Base-by-base conservation (phyloP, 1,284 basidiomycete species). In the Ustilago bromivora region DNA sequence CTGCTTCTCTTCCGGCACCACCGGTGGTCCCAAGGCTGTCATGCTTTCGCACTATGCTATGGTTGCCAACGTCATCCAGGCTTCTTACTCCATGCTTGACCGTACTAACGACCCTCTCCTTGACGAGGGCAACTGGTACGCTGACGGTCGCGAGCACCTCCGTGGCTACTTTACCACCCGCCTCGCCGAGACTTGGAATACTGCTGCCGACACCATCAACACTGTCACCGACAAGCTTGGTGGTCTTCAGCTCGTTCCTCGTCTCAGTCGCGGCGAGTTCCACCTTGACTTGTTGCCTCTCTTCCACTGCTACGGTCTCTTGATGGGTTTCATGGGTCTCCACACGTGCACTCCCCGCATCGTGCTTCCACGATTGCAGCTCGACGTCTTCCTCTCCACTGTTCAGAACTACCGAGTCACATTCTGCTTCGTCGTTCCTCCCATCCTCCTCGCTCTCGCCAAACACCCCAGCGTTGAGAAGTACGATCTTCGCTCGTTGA, bases 291-390 rank as follows among this genome's bases (percentile, higher is more conserved):
- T 85, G 28, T 62, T 85, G 56, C 84, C 84, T 2, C 80, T 82
- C 49, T 85, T 85, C 75, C 84, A 85, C 75, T 84, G 83, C 69
- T 85, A 85, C 61, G 84, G 84, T 11, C 71, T 85, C 23, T 49
- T 85, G 31, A 82, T 82, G 57, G 69, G 73, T 8, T 61, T 85
- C 43, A 79, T 85, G 57, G 78, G 71, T 31, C 53, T 85, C n/a
- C 81, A 84, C 67, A 85, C 84, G 6, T 65, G 66, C 49, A 85
- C 84, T 12, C 84, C 83, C 6, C 66, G 71, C 46, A 66, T 84
- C 13, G 69, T 85, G 4, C 69, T 84, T 19, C 76, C 82, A 3
- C 60, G 73, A 2, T 85, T 85, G 57, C 51, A 75, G 40, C 74
- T 83, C 17, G 81, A 84, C 15, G 64, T 74, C 55, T 84, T 84